Conservation (phyloP, 768 basidiomycete species). For the Kwoniella shandongensis region DNA sequence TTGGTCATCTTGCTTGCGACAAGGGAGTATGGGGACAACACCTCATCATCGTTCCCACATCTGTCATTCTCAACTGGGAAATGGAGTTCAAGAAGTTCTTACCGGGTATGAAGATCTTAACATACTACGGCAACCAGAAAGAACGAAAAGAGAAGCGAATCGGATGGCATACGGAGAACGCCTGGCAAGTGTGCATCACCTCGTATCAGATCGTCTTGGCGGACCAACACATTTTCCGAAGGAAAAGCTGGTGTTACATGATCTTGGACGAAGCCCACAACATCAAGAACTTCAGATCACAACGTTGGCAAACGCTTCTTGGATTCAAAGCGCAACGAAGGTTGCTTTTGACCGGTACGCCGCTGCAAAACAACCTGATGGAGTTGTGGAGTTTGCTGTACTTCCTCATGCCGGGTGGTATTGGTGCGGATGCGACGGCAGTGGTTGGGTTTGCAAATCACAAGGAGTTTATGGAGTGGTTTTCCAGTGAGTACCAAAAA, state of each 20-base stretch:
- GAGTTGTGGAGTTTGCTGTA: slow-evolving; percentile 57
- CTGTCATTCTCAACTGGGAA: slow-evolving; percentile 56
- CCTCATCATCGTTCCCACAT: slow-evolving; percentile 55
- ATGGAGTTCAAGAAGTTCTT: slow-evolving; percentile 57
- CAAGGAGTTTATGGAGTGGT: slow-evolving; percentile 94
- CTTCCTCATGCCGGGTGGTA: slow-evolving; percentile 55
- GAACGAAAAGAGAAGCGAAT: slow-evolving; percentile 84
- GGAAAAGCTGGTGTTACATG: slow-evolving; percentile 94
- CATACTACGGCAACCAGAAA: slow-evolving; percentile 63
- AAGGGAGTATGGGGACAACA: slow-evolving; percentile 56
- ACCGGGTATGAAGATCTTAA: slow-evolving; percentile 54
- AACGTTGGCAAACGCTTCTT: slow-evolving; percentile 86
- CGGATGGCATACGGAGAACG: slow-evolving; percentile 84
- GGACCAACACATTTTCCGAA: slow-evolving; percentile 85
- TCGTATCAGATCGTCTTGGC: slow-evolving; percentile 90
- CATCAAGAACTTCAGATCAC: slow-evolving; percentile 95
- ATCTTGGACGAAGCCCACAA: slow-evolving; percentile 94
- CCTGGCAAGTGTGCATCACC: slow-evolving; percentile 92
- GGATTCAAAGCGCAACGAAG: slow-evolving; percentile 64
- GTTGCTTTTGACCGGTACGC: slow-evolving; percentile 52
- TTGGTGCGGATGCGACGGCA: slow-evolving; percentile 45
- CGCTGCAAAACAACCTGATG: slow-evolving; percentile 55
- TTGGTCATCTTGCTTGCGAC: slow-evolving; percentile 55
- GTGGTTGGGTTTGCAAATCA: slow-evolving; percentile 74
- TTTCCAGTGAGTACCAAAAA: slow-evolving; percentile 70